These are phyloP conservation scores for Lachnellula occidentalis DNA, from an alignment of 2,329 filamentous ascomycete genomes.

Conservation along the genomic window DNA sequence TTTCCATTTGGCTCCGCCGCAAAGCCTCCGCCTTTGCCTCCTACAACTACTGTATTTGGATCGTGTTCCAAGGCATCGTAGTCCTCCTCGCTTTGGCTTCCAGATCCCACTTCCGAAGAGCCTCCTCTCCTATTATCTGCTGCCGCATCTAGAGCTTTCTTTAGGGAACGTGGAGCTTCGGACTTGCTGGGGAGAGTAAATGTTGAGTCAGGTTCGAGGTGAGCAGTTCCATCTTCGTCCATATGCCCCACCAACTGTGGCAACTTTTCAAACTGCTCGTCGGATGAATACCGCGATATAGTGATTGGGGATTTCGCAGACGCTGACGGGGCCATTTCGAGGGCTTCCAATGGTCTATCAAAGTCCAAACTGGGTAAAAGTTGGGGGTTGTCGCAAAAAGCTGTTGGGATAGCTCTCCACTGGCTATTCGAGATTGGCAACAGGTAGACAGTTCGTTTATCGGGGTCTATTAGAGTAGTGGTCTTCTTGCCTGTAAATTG, in stretches of 20 bases:
- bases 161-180: constrained; percentile 21
- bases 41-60: constrained; percentile 23
- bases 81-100: constrained; percentile 28
- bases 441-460: neutral
- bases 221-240: constrained; percentile 19
- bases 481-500: neutral
- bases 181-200: constrained; percentile 5
- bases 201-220: constrained; percentile 11
- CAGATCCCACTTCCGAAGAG: constrained; percentile 17
- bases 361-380: neutral
- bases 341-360: neutral
- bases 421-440: neutral
- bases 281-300: constrained; percentile 11
- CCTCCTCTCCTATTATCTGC: constrained; percentile 4
- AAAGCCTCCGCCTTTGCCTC: constrained; percentile 33
- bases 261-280: constrained; percentile 14
- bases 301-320: neutral
- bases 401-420: neutral
- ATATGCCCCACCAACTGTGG: constrained; percentile 19
- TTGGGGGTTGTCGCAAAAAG: neutral
- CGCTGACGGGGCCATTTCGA: constrained; percentile 9
- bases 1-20: constrained; percentile 18
- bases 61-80: constrained; percentile 28
- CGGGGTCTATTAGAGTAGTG: neutral
- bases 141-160: constrained; percentile 21